Evolutionary conservation across 495 filamentous ascomycete genomes (phyloP).

Genomic region (Darksidea phi): DNA sequence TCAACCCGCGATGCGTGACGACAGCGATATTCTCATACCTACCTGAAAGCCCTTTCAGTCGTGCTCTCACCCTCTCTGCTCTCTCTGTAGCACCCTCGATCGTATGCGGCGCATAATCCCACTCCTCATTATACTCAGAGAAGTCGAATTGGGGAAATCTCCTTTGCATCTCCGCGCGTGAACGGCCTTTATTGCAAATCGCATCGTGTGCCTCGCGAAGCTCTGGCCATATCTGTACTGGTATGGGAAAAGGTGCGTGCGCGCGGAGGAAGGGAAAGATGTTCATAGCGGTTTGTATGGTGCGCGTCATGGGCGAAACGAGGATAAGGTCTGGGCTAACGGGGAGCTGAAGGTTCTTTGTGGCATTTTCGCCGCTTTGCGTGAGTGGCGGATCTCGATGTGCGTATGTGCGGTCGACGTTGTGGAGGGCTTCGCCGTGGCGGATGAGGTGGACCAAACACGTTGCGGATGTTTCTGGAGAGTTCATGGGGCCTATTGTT

Average conservation of each 20-base stretch:
- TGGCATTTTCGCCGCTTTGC: not conserved
- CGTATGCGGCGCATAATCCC: constrained; percentile 19
- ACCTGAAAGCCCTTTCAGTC: constrained; percentile 7
- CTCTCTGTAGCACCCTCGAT: constrained; percentile 3
- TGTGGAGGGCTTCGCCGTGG: constrained; percentile 23
- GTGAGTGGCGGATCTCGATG: constrained; percentile 24
- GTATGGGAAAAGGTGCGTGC: not conserved
- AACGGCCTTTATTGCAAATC: constrained; percentile 15
- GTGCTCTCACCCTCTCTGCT: constrained; percentile 11
- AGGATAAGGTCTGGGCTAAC: constrained; percentile 14
- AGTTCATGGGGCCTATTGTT: too few species aligned
- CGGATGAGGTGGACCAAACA: constrained; percentile 22
- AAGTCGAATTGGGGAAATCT: constrained; percentile 21
- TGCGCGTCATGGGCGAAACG: constrained; percentile 24
- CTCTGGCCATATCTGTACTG: constrained; percentile 23
- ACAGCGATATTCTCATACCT: constrained; percentile 13
- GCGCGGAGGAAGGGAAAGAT: not conserved
- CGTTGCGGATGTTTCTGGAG: too few species aligned
- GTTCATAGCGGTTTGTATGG: constrained; percentile 16
- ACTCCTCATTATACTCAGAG: constrained; percentile 9
- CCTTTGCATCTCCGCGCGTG: not conserved
- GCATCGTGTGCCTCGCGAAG: constrained; percentile 27
- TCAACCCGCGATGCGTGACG: constrained; percentile 15
- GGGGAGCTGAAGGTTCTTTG: constrained; percentile 1
- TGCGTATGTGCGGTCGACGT: constrained; percentile 17